Base-by-base conservation (phyloP, 1,139 yeast genomes). In the Pichia cactophila region DNA sequence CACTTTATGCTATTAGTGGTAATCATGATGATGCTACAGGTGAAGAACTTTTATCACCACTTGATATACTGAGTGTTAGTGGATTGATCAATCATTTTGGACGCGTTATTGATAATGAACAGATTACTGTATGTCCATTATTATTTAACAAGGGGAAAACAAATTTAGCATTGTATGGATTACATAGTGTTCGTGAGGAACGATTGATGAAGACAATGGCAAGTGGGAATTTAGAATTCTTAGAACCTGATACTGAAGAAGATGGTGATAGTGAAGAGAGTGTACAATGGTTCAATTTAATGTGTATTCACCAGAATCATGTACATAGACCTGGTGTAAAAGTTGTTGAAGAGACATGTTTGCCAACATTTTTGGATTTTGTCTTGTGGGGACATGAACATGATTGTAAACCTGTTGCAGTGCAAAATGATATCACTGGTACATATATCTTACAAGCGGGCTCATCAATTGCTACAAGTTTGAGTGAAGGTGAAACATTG, bases 311-410 rank as follows among this genome's bases (percentile, higher is more conserved):
- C 66, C 99, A 92, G 65, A 92, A 92, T 66, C 81, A 86, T 63
- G 83, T 88, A 8, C 63, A 60, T 26, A 92, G 92, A 61, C 79
- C 95, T 2, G 80, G 81, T 46, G 86, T 94, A 0, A 82, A 89
- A 4, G 85, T 84, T 58, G 69, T 92, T 11, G 97, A 97, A 2
- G 97, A 92, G 57, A 75, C 74, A 52, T 85, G 86, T 59, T 66
- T 94, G 20, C 99, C 97, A 0, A 72, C 75, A 17, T 90, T 90
- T 62, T 62, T 92, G 47, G 87, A 92, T 61, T 73, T 92, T 51
- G 80, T 92, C 0, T 69, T 89, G 2, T 92, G 99, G 99, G 99
- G 98, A 10, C 99, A 92, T 65, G 99, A 92, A 63, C 99, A 92
- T 67, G 97, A 92, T 63, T 89, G 97, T 61, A 74, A 84, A 8